Conservation (phyloP, 1,284 basidiomycete genomes). For the Vanrija pseudolonga region DNA sequence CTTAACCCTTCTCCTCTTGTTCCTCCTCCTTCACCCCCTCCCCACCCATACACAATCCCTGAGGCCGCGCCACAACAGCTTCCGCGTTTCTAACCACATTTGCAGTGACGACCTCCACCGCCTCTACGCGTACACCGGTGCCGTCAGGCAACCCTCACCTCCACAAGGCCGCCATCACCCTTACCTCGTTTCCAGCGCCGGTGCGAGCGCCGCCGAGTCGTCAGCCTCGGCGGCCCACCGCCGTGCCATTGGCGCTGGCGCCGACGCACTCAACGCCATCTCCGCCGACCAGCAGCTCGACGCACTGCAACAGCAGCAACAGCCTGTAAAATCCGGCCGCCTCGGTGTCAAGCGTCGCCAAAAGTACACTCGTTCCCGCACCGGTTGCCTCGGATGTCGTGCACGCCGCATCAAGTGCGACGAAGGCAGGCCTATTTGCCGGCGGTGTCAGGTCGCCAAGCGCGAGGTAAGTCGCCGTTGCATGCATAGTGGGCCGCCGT, state of each 20-base stretch:
- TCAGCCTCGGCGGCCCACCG: not conserved
- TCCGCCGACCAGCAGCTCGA: not conserved
- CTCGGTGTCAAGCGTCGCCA: conserved; percentile 36
- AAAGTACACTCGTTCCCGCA: conserved; percentile 44
- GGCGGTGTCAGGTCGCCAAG: conserved; percentile 41
- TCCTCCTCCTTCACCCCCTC: too few relatives aligned
- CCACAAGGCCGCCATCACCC: not conserved
- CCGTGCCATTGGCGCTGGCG: not conserved
- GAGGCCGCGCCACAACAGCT: too few relatives aligned
- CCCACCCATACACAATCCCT: too few relatives aligned
- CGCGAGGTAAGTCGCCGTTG: conserved; percentile 29
- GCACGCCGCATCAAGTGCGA: conserved; percentile 46
- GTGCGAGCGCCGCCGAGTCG: not conserved
- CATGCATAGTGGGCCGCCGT: not conserved
- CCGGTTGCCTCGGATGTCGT: conserved; percentile 44
- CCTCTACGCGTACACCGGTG: too few relatives aligned
- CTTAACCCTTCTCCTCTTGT: too few relatives aligned
- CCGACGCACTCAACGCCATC: not conserved
- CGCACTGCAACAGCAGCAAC: not conserved
- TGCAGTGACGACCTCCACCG: too few relatives aligned
- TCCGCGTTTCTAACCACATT: too few relatives aligned
- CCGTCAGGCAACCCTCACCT: not conserved
- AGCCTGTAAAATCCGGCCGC: conserved; percentile 15
- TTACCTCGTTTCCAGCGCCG: not conserved
- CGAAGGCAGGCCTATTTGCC: conserved; percentile 41